Evolutionary conservation across 2,329 filamentous ascomycete species (phyloP).

Genomic region (Exophiala spinifera): DNA sequence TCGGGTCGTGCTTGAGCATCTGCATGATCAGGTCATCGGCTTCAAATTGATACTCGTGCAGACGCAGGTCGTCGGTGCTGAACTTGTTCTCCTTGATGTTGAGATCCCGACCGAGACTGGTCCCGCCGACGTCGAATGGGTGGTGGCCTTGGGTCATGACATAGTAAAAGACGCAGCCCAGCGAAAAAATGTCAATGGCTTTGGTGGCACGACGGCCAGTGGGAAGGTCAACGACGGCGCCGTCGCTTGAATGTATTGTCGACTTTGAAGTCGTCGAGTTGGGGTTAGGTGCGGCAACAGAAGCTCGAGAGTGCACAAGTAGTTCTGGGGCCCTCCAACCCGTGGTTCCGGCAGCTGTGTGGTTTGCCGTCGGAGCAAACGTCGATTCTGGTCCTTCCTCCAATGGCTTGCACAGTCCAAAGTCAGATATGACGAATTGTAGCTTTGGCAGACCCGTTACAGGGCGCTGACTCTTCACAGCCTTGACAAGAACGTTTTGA

Average conservation of each 20-base stretch:
- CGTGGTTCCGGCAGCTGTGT: constrained; percentile 74
- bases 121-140: constrained; percentile 89
- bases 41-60: constrained; percentile 82
- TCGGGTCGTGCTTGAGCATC: constrained; percentile 70
- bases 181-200: constrained; percentile 94
- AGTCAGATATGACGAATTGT: constrained; percentile 93
- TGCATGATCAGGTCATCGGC: constrained; percentile 80
- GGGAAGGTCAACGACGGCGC: constrained; percentile 53
- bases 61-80: constrained; percentile 65
- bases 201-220: constrained; percentile 80
- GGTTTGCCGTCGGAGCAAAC: constrained; percentile 84
- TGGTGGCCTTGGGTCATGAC: constrained; percentile 91
- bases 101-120: constrained; percentile 84
- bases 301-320: constrained; percentile 58
- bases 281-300: constrained; percentile 42
- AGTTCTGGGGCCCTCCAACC: constrained; percentile 97
- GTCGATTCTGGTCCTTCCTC: constrained; percentile 87
- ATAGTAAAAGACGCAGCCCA: constrained; percentile 98
- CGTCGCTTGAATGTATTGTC: constrained; percentile 43
- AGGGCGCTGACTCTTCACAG: constrained; percentile 33
- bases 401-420: constrained; percentile 94
- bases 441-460: constrained; percentile 52
- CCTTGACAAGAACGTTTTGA: constrained; percentile 87
- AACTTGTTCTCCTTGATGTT: constrained; percentile 92
- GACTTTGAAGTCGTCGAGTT: constrained; percentile 44